Evolutionary conservation across 2,329 filamentous ascomycete species (phyloP).

Genomic region (Penicillium fuscoglaucum): DNA sequence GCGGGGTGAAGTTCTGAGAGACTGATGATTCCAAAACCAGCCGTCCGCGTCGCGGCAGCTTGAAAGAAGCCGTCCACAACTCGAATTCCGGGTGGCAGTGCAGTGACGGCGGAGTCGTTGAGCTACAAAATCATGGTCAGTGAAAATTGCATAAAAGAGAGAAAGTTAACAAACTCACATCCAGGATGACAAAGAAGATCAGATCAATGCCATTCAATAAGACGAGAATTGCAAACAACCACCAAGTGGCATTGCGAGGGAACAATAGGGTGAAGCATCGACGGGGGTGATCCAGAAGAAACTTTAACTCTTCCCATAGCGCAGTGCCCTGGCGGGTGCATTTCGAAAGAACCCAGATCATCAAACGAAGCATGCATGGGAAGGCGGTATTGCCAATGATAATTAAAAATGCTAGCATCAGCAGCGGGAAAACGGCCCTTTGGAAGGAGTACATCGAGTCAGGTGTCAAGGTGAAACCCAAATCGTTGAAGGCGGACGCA

Average conservation of each 20-base stretch:
- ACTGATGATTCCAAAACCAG: conserved; percentile 82
- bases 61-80: conserved; percentile 89
- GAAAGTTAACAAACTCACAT: conserved; percentile 60
- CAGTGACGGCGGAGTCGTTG: conserved; percentile 66
- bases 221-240: conserved; percentile 85
- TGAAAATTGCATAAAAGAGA: conserved; percentile 1
- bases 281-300: conserved; percentile 89
- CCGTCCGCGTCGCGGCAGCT: conserved; percentile 83
- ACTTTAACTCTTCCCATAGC: conserved; percentile 85
- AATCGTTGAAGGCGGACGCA: conserved; percentile 86
- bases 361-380: conserved; percentile 87
- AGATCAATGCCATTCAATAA: conserved; percentile 81
- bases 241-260: conserved; percentile 88
- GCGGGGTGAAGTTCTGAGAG: conserved; percentile 78
- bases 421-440: conserved; percentile 69
- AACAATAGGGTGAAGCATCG: conserved; percentile 96
- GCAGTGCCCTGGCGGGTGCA: conserved; percentile 65
- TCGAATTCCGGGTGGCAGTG: conserved; percentile 69
- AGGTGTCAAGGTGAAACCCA: conserved; percentile 89
- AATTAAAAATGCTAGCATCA: conserved; percentile 81
- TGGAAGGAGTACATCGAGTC: conserved; percentile 94
- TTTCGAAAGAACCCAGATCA: conserved; percentile 80
- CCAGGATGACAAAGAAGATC: conserved; percentile 87
- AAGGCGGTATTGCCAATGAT: conserved; percentile 95
- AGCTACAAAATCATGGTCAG: conserved; percentile 52